A percentile compares a stretch with the other conserved stretches of the same genome.
These are phyloP conservation scores for Gloeopeniophorella convolvens DNA, from an alignment of 768 basidiomycete genomes.

Conservation along the genomic window DNA sequence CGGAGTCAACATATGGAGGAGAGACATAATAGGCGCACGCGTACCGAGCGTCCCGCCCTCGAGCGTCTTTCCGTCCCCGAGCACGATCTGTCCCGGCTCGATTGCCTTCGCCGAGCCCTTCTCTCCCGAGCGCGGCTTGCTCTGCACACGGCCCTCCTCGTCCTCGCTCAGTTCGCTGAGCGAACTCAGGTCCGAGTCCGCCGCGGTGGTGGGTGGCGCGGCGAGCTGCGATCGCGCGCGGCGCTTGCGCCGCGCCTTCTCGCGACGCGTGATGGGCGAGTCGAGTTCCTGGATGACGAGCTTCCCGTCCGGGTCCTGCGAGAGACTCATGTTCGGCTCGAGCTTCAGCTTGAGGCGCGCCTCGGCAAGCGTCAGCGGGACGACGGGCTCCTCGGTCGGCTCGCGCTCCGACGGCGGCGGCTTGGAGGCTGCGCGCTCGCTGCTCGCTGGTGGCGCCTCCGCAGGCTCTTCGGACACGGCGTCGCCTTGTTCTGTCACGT, in stretches of 20 bases:
- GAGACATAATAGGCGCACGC: slow-evolving; percentile 34
- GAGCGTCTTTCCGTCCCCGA: slow-evolving; percentile 33
- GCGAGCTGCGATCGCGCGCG: slow-evolving; percentile 16
- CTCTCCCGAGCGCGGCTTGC: slow-evolving; percentile 7
- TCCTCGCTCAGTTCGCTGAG: slow-evolving; percentile 18
- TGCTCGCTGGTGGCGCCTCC: background rate
- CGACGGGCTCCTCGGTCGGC: background rate
- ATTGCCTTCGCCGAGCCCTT: slow-evolving; percentile 1
- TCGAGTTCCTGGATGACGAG: slow-evolving; percentile 68
- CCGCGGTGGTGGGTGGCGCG: slow-evolving; percentile 10
- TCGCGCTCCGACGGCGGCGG: background rate
- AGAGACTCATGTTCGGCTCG: slow-evolving; percentile 20
- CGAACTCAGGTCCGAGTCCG: slow-evolving; percentile 18
- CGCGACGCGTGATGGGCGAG: slow-evolving; percentile 58
- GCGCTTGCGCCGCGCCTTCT: slow-evolving; percentile 46
- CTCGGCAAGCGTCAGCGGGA: slow-evolving; percentile 6
- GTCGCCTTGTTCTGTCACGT: background rate
- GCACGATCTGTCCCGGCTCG: slow-evolving; percentile 29
- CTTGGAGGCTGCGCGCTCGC: background rate
- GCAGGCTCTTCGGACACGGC: background rate
- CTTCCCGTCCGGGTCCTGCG: slow-evolving; percentile 36
- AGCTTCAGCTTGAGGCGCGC: slow-evolving; percentile 5
- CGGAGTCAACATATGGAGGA: background rate
- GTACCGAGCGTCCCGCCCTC: slow-evolving; percentile 65
- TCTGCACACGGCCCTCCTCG: slow-evolving; percentile 3